These are phyloP conservation scores for Salvia splendens DNA, from an alignment of 257 asterid species.

Conservation along the genomic window DNA sequence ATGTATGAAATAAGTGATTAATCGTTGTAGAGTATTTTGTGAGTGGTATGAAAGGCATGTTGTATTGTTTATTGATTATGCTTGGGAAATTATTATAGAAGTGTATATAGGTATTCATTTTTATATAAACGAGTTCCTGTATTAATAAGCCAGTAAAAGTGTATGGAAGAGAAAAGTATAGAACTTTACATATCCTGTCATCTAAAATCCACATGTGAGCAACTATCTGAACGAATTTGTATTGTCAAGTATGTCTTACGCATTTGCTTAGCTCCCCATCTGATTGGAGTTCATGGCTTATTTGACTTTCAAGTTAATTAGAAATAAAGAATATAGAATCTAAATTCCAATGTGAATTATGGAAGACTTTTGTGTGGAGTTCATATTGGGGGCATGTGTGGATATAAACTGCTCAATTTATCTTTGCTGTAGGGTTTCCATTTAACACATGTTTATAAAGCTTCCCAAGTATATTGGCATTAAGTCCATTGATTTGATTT, in stretches of 20 bases:
- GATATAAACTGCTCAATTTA: background rate
- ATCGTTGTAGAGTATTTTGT: background rate
- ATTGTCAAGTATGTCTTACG: background rate
- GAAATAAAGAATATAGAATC: background rate
- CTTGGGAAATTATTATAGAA: background rate
- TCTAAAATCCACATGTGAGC: background rate
- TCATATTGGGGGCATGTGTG: background rate
- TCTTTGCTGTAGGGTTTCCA: background rate
- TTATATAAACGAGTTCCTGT: background rate
- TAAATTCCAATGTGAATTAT: background rate
- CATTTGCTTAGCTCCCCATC: background rate
- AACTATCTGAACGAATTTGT: background rate
- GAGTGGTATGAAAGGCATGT: background rate
- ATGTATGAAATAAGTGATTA: background rate
- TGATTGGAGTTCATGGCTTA: background rate
- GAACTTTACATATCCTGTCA: background rate
- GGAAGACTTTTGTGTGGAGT: background rate
- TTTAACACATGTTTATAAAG: background rate
- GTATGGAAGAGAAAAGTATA: background rate
- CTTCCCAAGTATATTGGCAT: background rate
- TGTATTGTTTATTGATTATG: background rate
- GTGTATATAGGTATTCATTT: background rate
- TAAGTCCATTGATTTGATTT: conserved; percentile 3
- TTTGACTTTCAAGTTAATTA: background rate
- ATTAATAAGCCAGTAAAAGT: background rate